A percentile compares a stretch with the other conserved stretches of the same genome.
These are phyloP conservation scores for Urtica urens DNA, from an alignment of 306 rosid species.

Conservation along the genomic window DNA sequence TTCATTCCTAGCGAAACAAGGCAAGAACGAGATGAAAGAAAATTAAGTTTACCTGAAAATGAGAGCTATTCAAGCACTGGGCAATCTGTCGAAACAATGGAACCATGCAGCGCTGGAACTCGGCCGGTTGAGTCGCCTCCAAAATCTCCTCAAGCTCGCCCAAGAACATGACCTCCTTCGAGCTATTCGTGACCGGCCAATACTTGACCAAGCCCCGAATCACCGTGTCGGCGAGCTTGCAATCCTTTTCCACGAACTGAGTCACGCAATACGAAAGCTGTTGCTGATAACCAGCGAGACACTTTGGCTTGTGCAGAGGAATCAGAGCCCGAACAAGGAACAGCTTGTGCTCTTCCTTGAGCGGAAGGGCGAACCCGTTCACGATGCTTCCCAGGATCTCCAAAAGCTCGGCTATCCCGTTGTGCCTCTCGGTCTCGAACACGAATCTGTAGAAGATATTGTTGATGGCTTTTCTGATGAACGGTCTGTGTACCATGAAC, in stretches of 20 bases:
- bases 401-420: conserved; percentile 59
- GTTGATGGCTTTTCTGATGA: conserved; percentile 60
- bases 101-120: conserved; percentile 78
- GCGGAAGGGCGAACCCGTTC: conserved; percentile 65
- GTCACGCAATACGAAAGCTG: conserved; percentile 63
- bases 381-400: conserved; percentile 76
- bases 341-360: conserved; percentile 72
- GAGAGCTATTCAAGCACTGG: conserved; percentile 58
- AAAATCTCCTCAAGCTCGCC: conserved; percentile 73
- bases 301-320: conserved; percentile 76
- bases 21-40: not conserved
- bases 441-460: conserved; percentile 46
- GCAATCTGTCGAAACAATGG: conserved; percentile 56
- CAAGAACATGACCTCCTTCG: conserved; percentile 77
- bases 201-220: conserved; percentile 74
- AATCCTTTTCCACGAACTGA: conserved; percentile 78
- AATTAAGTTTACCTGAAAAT: conserved; percentile 50
- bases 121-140: conserved; percentile 73
- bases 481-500: conserved; percentile 77
- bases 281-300: conserved; percentile 65
- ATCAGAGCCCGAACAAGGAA: conserved; percentile 59
- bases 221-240: conserved; percentile 79
- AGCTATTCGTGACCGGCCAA: conserved; percentile 83
- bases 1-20: not conserved
- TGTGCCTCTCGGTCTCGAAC: conserved; percentile 65